phyloP scores from a whole-genome alignment of 139 green algal species.

The Tetradesmus obliquus region DNA sequence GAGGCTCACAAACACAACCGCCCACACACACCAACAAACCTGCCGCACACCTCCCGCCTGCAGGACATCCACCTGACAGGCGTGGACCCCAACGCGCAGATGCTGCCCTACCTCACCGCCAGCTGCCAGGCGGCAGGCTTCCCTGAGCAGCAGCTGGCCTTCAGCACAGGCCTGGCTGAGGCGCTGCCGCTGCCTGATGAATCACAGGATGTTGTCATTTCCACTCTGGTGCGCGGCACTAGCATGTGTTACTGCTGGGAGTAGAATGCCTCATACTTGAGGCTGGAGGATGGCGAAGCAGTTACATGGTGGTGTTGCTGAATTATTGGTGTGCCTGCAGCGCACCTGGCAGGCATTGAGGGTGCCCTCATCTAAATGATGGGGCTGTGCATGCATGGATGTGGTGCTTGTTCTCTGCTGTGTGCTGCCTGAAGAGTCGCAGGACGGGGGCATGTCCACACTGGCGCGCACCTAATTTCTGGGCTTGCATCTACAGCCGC shows the following conservation, averaged over 20 bases:
- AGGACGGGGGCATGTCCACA: too few relatives aligned
- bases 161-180: conserved; percentile 48
- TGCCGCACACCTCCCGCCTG: neutral
- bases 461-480: too few relatives aligned
- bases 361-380: too few relatives aligned
- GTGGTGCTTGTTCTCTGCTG: neutral
- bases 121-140: neutral
- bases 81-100: conserved; percentile 75
- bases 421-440: neutral
- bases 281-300: too few relatives aligned
- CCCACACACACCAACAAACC: neutral
- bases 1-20: too few relatives aligned
- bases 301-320: too few relatives aligned
- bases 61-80: conserved; percentile 54
- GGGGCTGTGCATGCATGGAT: too few relatives aligned
- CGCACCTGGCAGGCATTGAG: too few relatives aligned
- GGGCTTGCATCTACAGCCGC: too few relatives aligned
- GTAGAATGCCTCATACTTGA: too few relatives aligned
- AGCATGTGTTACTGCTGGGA: too few relatives aligned
- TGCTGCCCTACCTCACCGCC: conserved; percentile 56
- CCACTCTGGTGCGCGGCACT: conserved; percentile 59
- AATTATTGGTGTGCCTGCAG: too few relatives aligned
- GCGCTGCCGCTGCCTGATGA: neutral
- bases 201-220: conserved; percentile 69
- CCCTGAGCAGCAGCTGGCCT: conserved; percentile 49